Evolutionary conservation across 768 basidiomycete species (phyloP), one percentile per base, ranked within the genome.

Genomic region (Amanita phalloides): DNA sequence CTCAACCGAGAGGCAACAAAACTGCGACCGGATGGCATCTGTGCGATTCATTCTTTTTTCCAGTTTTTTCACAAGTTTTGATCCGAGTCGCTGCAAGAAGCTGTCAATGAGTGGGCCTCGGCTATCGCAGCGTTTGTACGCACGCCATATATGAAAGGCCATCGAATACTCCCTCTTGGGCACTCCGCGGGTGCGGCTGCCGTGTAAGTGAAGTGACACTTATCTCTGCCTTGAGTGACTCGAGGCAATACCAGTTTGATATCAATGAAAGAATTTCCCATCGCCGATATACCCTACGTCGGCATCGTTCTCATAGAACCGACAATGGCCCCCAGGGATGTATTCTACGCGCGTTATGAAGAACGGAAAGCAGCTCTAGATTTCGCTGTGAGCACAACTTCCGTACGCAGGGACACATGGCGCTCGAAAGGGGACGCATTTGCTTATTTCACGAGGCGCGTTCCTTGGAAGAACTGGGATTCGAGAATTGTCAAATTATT

Each of bases 391-490:
- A 56, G 59, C 2, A 65, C 68, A 6, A 70, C 69, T n/a, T 61
- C 61, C 14, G 49, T 57, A 1, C 68, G 76, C 14, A 65, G 69
- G 9, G 62, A 71, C 49, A 59, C 56, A 2, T 80, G 76, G 76
- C 50, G 56, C 1, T 71, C 66, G 13, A 61, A 64, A 25, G 66
- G 71, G 25, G 67, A 67, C 13, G 78, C 77, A 1, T 66, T 66
- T 13, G 46, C 55, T 28, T 77, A 73, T 61, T 71, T 77, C 44
- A 60, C 54, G n/a, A 67, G 68, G 41, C 65, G 71, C 9, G 56
- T 65, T 42, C 76, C 76, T 0, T 79, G 76, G 75, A 68, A 61
- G 33, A 56, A 55, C 6, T 79, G 74, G 74, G 72, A 79, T 57
- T 60, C 63, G 2, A 64, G 71, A 4, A 67, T 70, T 1, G 48